A percentile compares a stretch with the other conserved stretches of the same genome.
phyloP scores from a whole-genome alignment of 441 rosid genomes.

The Daphne laureola region DNA sequence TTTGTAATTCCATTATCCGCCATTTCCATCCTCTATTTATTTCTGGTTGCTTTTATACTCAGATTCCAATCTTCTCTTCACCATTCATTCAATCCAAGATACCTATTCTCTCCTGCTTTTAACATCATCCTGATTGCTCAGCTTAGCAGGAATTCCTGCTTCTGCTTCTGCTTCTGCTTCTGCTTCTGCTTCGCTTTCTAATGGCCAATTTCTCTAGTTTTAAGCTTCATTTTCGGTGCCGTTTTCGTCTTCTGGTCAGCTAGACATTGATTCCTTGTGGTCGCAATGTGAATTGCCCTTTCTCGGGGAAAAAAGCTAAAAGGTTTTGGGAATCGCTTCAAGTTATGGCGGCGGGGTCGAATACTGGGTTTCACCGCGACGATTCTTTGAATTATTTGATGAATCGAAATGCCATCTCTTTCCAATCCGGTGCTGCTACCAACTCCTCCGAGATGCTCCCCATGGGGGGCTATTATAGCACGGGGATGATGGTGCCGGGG shows the following conservation, averaged over 20 bases:
- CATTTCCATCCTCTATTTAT: constrained; percentile 3
- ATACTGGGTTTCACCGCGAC: constrained; percentile 33
- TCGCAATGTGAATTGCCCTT: constrained; percentile 2
- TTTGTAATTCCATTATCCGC: background rate
- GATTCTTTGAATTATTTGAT: constrained; percentile 31
- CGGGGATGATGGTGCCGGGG: constrained; percentile 26
- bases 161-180: constrained; percentile 6
- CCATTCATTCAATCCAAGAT: no score
- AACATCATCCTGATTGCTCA: no score
- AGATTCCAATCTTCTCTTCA: no score
- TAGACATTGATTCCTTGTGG: constrained; percentile 1
- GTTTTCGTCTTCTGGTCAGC: constrained; percentile 6
- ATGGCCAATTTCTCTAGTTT: constrained; percentile 12
- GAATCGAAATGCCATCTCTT: constrained; percentile 41
- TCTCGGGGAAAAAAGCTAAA: background rate
- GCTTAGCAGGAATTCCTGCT: no score
- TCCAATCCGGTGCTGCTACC: constrained; percentile 34
- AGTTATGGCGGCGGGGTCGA: constrained; percentile 59
- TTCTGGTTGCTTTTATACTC: no score
- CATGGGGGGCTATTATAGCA: constrained; percentile 44
- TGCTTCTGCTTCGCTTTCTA: constrained; percentile 4
- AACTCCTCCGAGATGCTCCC: constrained; percentile 47
- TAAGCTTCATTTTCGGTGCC: background rate
- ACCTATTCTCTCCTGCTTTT: no score
- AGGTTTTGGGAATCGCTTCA: constrained; percentile 4